These are phyloP conservation scores for Glycine latifolia DNA, from an alignment of 306 rosid genomes.

Conservation along the genomic window DNA sequence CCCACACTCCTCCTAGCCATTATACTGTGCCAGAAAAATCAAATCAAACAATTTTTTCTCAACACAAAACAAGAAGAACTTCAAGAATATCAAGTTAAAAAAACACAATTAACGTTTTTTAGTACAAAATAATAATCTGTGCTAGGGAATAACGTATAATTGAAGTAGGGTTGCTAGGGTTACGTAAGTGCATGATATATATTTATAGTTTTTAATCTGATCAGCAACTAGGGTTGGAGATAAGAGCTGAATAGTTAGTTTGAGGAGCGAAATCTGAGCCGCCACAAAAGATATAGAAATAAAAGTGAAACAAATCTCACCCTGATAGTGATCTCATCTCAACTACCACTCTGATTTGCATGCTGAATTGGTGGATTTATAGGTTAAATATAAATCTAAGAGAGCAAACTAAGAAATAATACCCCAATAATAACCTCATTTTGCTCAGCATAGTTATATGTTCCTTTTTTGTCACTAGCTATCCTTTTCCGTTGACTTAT, in stretches of 20 bases:
- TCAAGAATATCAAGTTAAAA: neutral
- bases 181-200: neutral
- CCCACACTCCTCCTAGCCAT: slow-evolving; percentile 43
- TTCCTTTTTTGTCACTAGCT: neutral
- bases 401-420: neutral
- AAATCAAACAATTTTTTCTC: neutral
- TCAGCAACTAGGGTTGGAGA: neutral
- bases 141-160: no score
- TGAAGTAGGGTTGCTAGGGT: no score
- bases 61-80: neutral
- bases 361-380: slow-evolving; percentile 50
- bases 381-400: slow-evolving; percentile 26
- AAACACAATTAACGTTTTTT: neutral
- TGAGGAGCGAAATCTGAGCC: slow-evolving; percentile 51
- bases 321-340: slow-evolving; percentile 31
- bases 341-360: slow-evolving; percentile 50
- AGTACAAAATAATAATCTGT: no score
- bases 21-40: neutral
- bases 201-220: slow-evolving; percentile 5
- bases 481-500: neutral
- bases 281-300: slow-evolving; percentile 44
- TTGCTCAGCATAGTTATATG: neutral
- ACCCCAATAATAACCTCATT: slow-evolving; percentile 18
- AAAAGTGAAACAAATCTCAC: slow-evolving; percentile 5
- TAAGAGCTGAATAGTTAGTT: slow-evolving; percentile 16